These are phyloP conservation scores for Bipolaris zeicola DNA, from an alignment of 2,329 filamentous ascomycete genomes.

Conservation along the genomic window DNA sequence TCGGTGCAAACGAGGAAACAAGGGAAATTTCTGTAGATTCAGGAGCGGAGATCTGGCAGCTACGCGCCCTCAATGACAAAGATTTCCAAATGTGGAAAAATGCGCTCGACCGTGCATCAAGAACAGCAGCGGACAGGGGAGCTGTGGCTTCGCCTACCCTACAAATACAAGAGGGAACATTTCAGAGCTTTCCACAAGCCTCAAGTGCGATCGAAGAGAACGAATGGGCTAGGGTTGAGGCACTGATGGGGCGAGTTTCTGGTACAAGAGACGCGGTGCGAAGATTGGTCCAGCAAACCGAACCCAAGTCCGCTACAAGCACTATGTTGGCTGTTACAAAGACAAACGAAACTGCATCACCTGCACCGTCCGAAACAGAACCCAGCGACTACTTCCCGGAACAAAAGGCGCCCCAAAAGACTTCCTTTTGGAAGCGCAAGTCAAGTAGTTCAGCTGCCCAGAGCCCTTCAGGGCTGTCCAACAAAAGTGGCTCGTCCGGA, in stretches of 20 bases:
- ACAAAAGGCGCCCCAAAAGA: slow-evolving; percentile 59
- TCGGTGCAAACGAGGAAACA: slow-evolving; percentile 85
- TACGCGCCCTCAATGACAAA: slow-evolving; percentile 78
- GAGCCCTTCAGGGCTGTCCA: slow-evolving; percentile 52
- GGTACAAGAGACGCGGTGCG: slow-evolving; percentile 88
- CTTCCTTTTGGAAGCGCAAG: slow-evolving; percentile 92
- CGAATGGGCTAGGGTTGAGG: slow-evolving; percentile 87
- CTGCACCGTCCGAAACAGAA: slow-evolving; percentile 52
- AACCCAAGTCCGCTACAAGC: slow-evolving; percentile 61
- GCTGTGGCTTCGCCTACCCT: slow-evolving; percentile 36
- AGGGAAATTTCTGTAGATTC: slow-evolving; percentile 96
- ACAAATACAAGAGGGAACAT: slow-evolving; percentile 34
- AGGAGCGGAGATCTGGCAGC: slow-evolving; percentile 94
- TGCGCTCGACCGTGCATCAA: slow-evolving; percentile 82
- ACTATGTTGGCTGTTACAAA: slow-evolving; percentile 42
- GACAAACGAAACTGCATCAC: slow-evolving; percentile 39
- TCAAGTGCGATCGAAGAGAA: slow-evolving; percentile 66
- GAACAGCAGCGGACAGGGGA: slow-evolving; percentile 45
- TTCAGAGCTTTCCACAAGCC: slow-evolving; percentile 23
- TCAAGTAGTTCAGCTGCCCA: slow-evolving; percentile 60
- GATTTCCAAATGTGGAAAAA: slow-evolving; percentile 89
- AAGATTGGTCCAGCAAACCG: slow-evolving; percentile 82
- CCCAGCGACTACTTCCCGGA: slow-evolving; percentile 62
- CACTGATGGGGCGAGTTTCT: slow-evolving; percentile 81
- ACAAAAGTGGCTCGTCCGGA: slow-evolving; percentile 56